These are phyloP conservation scores for Pichia sp. DNA, from an alignment of 1,139 yeast genomes.

Conservation along the genomic window DNA sequence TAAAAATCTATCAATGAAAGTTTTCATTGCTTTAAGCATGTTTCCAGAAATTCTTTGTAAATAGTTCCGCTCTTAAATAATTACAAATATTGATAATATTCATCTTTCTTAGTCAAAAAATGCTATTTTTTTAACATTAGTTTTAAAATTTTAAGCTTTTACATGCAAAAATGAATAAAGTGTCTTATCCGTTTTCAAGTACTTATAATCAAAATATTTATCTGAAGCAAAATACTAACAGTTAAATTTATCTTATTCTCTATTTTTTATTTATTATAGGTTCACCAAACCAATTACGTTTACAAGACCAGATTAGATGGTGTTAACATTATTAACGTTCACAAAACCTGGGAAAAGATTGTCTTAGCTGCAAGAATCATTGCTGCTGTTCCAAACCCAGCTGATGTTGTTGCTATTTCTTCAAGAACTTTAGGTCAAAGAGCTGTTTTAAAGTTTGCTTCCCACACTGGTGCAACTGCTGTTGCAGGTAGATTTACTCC, in stretches of 20 bases:
- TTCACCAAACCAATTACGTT: constrained; percentile 99
- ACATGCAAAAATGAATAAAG: no score
- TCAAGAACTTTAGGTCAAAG: constrained; percentile 99
- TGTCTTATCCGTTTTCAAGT: no score
- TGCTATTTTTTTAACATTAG: no score
- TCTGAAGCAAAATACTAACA: constrained; percentile 15
- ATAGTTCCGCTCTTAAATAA: no score
- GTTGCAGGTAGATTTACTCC: constrained; percentile 99
- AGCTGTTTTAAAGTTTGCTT: constrained; percentile 98
- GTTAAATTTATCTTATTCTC: neutral
- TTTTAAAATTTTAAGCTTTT: no score
- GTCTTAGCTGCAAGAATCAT: constrained; percentile 99
- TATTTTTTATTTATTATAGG: constrained; percentile 37
- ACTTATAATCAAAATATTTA: neutral
- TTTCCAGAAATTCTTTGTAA: no score
- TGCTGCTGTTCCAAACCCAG: constrained; percentile 98
- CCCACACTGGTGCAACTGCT: constrained; percentile 99
- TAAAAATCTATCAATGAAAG: no score
- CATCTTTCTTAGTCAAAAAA: no score
- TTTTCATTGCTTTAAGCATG: no score
- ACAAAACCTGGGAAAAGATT: constrained; percentile 99
- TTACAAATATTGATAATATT: no score
- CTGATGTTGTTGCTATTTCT: constrained; percentile 98
- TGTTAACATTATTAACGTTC: constrained; percentile 95
- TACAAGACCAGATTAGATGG: constrained; percentile 99